Conservation (phyloP, 148 eudicot species). For the Rhododendron vialii region DNA sequence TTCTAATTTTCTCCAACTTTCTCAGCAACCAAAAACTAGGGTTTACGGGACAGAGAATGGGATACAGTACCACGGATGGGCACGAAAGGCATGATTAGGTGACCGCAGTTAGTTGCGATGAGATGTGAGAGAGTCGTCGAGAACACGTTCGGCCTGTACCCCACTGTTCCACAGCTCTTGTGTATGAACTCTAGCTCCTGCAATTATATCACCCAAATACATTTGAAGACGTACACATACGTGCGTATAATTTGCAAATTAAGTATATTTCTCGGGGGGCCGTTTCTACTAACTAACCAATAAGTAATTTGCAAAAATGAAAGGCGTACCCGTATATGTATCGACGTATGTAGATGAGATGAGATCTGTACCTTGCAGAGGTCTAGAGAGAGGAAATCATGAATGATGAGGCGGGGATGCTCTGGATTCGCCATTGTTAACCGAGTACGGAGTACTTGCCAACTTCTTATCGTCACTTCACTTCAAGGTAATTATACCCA, state of each 20-base stretch:
- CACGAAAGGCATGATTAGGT: conserved; percentile 79
- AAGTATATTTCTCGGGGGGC: too few species aligned
- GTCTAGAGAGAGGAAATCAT: conserved; percentile 42
- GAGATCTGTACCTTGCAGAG: conserved; percentile 43
- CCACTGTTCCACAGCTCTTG: conserved; percentile 79
- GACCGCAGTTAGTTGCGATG: conserved; percentile 76
- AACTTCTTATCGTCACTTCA: neutral
- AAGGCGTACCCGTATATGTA: neutral
- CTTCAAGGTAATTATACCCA: neutral
- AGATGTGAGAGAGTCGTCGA: conserved; percentile 96
- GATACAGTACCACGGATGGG: conserved; percentile 53
- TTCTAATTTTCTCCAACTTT: neutral
- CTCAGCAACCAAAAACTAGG: conserved; percentile 17
- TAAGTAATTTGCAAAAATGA: neutral
- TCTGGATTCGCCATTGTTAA: conserved; percentile 23
- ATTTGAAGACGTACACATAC: neutral
- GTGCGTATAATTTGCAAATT: neutral
- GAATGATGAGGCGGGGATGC: conserved; percentile 51
- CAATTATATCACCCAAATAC: neutral
- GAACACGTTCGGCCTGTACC: conserved; percentile 90
- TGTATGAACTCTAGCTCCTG: conserved; percentile 93
- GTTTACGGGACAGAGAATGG: neutral
- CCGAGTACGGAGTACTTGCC: neutral
- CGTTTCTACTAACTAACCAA: too few species aligned
- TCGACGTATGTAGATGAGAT: neutral